Conservation (phyloP, 192 early-diverging fungal species). For the Rhizophagus prolifer region DNA sequence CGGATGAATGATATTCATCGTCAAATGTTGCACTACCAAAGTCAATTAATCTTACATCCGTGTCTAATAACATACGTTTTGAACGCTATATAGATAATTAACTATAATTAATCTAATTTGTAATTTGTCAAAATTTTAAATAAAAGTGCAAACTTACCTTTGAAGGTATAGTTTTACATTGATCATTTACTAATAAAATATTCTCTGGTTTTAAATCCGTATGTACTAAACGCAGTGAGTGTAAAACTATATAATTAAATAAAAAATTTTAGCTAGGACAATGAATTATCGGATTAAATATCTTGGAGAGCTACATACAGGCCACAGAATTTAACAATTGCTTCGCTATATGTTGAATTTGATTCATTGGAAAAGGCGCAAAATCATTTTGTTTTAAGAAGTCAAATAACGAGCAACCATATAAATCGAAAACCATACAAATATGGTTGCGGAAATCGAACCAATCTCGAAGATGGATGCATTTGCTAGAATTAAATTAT, state of each 20-base stretch:
- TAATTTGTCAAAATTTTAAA: neutral
- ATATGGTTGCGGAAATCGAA: constrained; percentile 93
- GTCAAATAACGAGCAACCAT: constrained; percentile 88
- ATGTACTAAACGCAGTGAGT: constrained; percentile 84
- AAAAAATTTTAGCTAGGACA: too few species aligned
- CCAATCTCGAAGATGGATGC: constrained; percentile 79
- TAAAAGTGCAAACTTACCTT: constrained; percentile 29
- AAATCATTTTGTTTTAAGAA: constrained; percentile 94
- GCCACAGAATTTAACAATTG: constrained; percentile 87
- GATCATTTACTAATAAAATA: constrained; percentile 73
- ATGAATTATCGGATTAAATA: neutral
- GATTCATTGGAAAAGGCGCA: constrained; percentile 79
- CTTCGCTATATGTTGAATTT: constrained; percentile 81
- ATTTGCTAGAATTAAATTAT: constrained; percentile 57
- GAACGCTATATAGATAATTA: constrained; percentile 45
- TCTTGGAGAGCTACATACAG: constrained; percentile 44
- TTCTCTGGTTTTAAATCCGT: constrained; percentile 99
- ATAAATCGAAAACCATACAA: constrained; percentile 97
- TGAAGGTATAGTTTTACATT: constrained; percentile 53
- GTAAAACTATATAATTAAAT: constrained; percentile 58
- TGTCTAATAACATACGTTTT: constrained; percentile 61
- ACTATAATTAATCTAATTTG: neutral
- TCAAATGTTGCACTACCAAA: constrained; percentile 96
- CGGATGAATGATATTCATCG: constrained; percentile 86
- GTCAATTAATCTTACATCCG: constrained; percentile 89